phyloP scores from a whole-genome alignment of 2,329 filamentous ascomycete species.

The Exophiala viscosa region DNA sequence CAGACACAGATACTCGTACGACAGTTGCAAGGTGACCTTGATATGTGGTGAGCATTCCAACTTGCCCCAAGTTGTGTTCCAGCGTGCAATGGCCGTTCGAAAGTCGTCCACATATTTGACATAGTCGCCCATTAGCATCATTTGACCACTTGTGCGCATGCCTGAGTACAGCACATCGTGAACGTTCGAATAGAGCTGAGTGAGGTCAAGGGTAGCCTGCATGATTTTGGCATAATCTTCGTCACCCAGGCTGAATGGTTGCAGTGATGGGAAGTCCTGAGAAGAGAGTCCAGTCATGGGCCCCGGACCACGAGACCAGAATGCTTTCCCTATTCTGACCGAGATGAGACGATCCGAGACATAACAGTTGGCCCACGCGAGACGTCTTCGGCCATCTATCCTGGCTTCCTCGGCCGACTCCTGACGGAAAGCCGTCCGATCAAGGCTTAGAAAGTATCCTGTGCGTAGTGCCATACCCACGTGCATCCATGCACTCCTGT shows the following conservation, averaged over 20 bases:
- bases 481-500: conserved; percentile 74
- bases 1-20: conserved; percentile 68
- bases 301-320: conserved; percentile 69
- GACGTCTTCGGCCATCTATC: conserved; percentile 59
- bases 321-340: conserved; percentile 67
- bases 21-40: conserved; percentile 64
- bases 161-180: conserved; percentile 72
- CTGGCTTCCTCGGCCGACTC: conserved; percentile 58
- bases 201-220: conserved; percentile 67
- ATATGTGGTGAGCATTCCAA: conserved; percentile 63
- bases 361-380: conserved; percentile 68
- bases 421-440: conserved; percentile 63
- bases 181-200: conserved; percentile 68
- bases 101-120: conserved; percentile 75
- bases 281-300: conserved; percentile 62
- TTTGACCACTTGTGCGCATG: conserved; percentile 64
- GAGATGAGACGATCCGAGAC: conserved; percentile 66
- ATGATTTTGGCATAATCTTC: conserved; percentile 68
- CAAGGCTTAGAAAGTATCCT: conserved; percentile 66
- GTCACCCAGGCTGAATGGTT: conserved; percentile 55
- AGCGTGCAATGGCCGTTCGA: conserved; percentile 62
- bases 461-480: conserved; percentile 67
- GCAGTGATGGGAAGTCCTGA: conserved; percentile 65
- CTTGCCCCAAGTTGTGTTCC: conserved; percentile 68
- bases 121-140: conserved; percentile 68